Conservation (phyloP, 2,329 filamentous ascomycete genomes). For the Trichoderma breve region DNA sequence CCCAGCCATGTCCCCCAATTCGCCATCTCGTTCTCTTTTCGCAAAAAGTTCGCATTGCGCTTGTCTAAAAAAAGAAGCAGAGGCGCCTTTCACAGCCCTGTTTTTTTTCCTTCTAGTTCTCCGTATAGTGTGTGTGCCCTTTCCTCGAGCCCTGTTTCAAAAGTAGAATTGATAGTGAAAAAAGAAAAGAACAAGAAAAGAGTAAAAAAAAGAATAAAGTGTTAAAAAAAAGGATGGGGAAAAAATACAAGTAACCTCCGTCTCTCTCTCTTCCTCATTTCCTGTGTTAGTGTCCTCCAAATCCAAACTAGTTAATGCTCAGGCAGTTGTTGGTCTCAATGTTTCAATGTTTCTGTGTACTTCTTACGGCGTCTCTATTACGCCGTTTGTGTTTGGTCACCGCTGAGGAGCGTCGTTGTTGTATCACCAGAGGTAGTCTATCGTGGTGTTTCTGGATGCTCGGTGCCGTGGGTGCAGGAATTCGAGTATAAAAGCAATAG, state of each 20-base stretch:
- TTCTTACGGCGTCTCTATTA: neutral
- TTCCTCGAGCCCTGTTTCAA: neutral
- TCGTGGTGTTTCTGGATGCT: neutral
- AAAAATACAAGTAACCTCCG: neutral
- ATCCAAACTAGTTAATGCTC: neutral
- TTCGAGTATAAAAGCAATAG: neutral
- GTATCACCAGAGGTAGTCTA: neutral
- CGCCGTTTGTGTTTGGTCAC: neutral
- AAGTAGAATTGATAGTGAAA: neutral
- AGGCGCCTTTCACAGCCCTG: neutral
- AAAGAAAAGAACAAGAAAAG: neutral
- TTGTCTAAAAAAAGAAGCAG: neutral
- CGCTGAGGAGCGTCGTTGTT: neutral
- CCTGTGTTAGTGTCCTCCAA: neutral
- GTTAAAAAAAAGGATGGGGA: neutral
- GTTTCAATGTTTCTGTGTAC: neutral
- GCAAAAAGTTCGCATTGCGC: neutral
- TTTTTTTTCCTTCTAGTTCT: neutral
- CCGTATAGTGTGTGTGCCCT: neutral
- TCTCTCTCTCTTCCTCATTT: neutral
- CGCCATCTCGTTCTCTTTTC: neutral
- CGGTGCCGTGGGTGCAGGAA: neutral
- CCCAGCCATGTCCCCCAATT: conserved; percentile 1
- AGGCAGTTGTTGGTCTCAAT: neutral
- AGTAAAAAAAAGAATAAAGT: neutral